Percentiles rank a stretch among this genome's conserved stretches.
Conservation (phyloP, 371 early-diverging fungal genomes). For the Dinochytrium kinnereticum region DNA sequence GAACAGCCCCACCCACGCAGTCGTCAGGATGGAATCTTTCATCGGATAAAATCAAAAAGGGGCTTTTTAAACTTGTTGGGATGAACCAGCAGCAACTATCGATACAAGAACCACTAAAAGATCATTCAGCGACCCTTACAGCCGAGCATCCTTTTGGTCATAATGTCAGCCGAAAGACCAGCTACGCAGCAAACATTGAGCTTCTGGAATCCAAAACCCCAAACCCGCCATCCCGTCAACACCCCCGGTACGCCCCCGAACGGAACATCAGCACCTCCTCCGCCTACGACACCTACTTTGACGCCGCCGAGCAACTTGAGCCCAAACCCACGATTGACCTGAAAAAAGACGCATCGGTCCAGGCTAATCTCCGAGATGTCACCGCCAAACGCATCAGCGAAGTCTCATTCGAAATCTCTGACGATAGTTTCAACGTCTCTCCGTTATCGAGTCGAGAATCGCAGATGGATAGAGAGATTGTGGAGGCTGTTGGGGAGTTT, state of each 20-base stretch:
- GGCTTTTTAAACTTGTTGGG: slow-evolving; percentile 16
- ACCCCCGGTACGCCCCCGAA: not conserved
- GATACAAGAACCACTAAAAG: not conserved
- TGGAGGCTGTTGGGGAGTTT: no score
- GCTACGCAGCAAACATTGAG: slow-evolving; percentile 17
- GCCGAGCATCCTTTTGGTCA: not conserved
- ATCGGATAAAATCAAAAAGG: slow-evolving; percentile 15
- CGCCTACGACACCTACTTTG: slow-evolving; percentile 11
- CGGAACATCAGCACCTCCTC: slow-evolving; percentile 11
- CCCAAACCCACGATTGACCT: no score
- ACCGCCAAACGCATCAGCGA: no score
- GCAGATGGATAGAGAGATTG: no score
- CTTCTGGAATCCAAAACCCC: not conserved
- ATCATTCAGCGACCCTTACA: not conserved
- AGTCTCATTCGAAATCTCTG: no score
- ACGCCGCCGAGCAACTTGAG: not conserved
- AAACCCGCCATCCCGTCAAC: not conserved
- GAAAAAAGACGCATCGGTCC: no score
- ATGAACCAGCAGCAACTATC: not conserved
- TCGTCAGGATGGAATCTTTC: not conserved
- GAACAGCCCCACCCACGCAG: not conserved
- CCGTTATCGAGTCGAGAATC: no score
- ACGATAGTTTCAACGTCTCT: no score
- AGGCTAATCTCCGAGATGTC: no score
- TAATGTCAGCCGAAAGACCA: slow-evolving; percentile 7